These are phyloP conservation scores for Aspergillus sp. DNA, from an alignment of 2,329 filamentous ascomycete species.

Conservation along the genomic window DNA sequence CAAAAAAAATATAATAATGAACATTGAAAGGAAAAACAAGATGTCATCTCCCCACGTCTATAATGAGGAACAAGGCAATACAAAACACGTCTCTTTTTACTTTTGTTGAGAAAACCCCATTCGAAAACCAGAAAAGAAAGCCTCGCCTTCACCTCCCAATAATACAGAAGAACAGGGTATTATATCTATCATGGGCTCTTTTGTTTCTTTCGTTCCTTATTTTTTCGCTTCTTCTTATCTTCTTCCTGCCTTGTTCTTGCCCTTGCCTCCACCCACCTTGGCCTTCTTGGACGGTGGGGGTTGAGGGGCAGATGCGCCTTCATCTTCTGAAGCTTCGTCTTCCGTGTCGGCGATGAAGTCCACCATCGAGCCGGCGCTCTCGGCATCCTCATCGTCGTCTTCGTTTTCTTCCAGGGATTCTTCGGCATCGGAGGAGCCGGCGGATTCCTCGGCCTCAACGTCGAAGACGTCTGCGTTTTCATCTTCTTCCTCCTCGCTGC, in stretches of 20 bases:
- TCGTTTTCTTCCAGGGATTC: constrained; percentile 57
- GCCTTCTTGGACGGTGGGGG: constrained; percentile 33
- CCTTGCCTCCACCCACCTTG: constrained; percentile 23
- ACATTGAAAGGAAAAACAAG: too few species aligned
- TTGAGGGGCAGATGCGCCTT: constrained; percentile 18
- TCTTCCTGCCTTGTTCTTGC: constrained; percentile 29
- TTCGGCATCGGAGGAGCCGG: constrained; percentile 39
- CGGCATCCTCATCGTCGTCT: constrained; percentile 59
- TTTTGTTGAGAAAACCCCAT: too few species aligned
- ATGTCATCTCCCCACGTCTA: too few species aligned
- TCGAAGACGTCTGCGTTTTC: constrained; percentile 39
- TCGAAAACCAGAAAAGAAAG: too few species aligned
- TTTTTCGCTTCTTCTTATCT: constrained; percentile 22
- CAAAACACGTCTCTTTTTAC: too few species aligned
- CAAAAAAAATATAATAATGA: too few species aligned
- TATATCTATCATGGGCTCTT: constrained; percentile 3
- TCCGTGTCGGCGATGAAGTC: constrained; percentile 47
- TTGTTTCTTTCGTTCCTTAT: constrained; percentile 29
- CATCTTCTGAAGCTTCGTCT: constrained; percentile 30
- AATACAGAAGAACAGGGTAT: constrained; percentile 1
- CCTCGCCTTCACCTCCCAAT: too few species aligned
- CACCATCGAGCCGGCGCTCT: constrained; percentile 49
- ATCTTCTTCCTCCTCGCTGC: constrained; percentile 50
- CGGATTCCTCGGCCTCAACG: constrained; percentile 40
- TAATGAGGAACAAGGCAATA: too few species aligned